Evolutionary conservation across 2,329 filamentous ascomycete species (phyloP).

Genomic region (Cercospora brassicicola): DNA sequence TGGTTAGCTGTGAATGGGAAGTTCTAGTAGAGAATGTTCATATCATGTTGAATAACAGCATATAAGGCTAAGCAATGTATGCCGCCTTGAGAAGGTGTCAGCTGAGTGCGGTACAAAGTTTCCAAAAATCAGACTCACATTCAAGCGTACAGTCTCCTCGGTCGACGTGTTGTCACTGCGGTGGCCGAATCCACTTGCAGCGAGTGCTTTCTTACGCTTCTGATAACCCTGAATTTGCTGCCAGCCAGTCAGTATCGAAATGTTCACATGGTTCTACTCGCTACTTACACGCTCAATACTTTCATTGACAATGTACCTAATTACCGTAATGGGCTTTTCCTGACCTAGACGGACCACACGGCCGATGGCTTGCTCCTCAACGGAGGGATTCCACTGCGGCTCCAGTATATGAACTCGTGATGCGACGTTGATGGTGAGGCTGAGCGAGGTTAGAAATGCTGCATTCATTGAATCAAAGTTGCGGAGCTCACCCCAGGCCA

Average conservation of each 20-base stretch:
- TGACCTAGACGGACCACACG: neutral
- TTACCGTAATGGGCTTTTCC: neutral
- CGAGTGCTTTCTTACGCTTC: neutral
- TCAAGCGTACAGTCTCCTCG: neutral
- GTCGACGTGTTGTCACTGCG: neutral
- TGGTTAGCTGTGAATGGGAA: neutral
- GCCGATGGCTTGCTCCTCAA: neutral
- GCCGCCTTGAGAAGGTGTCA: neutral
- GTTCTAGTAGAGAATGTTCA: no score
- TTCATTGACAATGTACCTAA: neutral
- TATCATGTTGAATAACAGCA: neutral
- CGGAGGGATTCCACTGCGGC: neutral
- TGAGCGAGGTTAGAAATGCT: neutral
- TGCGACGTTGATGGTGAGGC: neutral
- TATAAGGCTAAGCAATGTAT: neutral
- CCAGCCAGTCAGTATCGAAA: neutral
- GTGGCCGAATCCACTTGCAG: neutral
- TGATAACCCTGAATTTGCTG: neutral
- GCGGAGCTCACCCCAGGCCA: neutral
- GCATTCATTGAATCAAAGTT: neutral
- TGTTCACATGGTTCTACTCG: neutral
- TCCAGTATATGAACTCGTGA: neutral
- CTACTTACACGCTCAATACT: neutral
- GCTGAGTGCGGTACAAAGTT: neutral
- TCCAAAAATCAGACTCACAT: neutral